phyloP scores from a whole-genome alignment of 2,329 filamentous ascomycete genomes.

The Exutisphaerella laricina region DNA sequence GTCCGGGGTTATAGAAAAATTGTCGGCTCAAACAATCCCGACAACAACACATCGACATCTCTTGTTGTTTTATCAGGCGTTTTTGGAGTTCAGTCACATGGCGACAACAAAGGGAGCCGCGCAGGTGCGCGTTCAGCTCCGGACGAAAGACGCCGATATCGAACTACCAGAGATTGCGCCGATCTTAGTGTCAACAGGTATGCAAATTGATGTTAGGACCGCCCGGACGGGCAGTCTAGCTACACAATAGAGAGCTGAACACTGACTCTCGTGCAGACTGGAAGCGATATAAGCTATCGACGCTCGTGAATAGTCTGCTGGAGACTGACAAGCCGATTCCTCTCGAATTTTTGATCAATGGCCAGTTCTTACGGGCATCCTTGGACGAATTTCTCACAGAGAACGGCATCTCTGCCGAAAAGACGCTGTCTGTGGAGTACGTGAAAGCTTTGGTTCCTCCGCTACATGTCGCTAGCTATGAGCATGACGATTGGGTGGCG shows the following conservation, averaged over 20 bases:
- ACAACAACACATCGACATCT: not conserved
- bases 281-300: slow-evolving; percentile 56
- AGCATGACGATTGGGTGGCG: slow-evolving; percentile 97
- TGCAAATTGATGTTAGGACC: too few species aligned
- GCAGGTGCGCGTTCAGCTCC: slow-evolving; percentile 53
- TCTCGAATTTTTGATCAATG: slow-evolving; percentile 94
- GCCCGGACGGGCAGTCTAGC: too few species aligned
- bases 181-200: slow-evolving; percentile 54
- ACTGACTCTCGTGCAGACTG: slow-evolving; percentile 40
- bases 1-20: too few species aligned
- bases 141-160: slow-evolving; percentile 49
- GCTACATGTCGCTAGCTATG: slow-evolving; percentile 81
- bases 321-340: slow-evolving; percentile 60
- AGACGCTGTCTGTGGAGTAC: slow-evolving; percentile 83
- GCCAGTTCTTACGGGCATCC: slow-evolving; percentile 80
- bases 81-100: not conserved
- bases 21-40: not conserved
- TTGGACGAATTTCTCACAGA: slow-evolving; percentile 84
- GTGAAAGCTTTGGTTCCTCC: slow-evolving; percentile 87
- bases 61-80: not conserved
- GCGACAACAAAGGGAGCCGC: slow-evolving; percentile 14
- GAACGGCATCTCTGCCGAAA: slow-evolving; percentile 84
- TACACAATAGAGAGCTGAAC: too few species aligned
- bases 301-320: slow-evolving; percentile 57
- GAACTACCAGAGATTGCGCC: slow-evolving; percentile 50